These are phyloP conservation scores for Colletotrichum cereale DNA, from an alignment of 2,329 filamentous ascomycete genomes.

Conservation along the genomic window DNA sequence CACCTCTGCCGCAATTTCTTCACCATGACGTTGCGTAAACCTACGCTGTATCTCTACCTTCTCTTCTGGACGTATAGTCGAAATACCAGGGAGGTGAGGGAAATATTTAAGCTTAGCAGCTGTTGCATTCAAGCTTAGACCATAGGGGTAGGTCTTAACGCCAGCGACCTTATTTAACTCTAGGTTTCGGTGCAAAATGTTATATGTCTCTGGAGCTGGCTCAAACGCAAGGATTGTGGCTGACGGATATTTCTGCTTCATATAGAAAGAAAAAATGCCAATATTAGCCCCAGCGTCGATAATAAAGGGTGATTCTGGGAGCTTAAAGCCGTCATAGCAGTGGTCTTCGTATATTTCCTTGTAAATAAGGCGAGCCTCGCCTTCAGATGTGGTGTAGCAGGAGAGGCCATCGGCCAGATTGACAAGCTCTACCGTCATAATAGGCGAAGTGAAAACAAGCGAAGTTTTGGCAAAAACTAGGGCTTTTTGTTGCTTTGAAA, in stretches of 20 bases:
- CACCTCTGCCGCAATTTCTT: constrained; percentile 27
- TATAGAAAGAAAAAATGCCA: constrained; percentile 46
- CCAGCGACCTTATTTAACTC: constrained; percentile 36
- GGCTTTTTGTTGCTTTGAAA: too few relatives aligned
- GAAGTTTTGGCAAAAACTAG: too few relatives aligned
- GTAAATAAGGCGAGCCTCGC: neutral
- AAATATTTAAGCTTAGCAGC: neutral
- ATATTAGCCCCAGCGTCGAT: constrained; percentile 45
- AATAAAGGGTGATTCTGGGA: constrained; percentile 40
- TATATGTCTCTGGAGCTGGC: constrained; percentile 43
- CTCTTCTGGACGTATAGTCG: constrained; percentile 42
- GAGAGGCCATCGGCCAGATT: constrained; percentile 33
- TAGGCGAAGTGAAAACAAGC: neutral
- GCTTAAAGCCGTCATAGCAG: constrained; percentile 42
- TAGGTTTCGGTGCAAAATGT: constrained; percentile 42
- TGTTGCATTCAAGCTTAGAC: constrained; percentile 30
- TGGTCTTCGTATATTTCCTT: constrained; percentile 43
- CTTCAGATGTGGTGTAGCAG: constrained; percentile 31
- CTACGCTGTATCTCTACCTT: constrained; percentile 29
- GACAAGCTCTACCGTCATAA: neutral
- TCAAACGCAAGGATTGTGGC: constrained; percentile 46
- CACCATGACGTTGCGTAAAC: constrained; percentile 25
- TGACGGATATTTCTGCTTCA: constrained; percentile 44
- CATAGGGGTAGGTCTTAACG: constrained; percentile 38
- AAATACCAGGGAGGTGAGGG: constrained; percentile 35